These are phyloP conservation scores for Beverwykella pulmonaria DNA, from an alignment of 495 filamentous ascomycete species.

Conservation along the genomic window DNA sequence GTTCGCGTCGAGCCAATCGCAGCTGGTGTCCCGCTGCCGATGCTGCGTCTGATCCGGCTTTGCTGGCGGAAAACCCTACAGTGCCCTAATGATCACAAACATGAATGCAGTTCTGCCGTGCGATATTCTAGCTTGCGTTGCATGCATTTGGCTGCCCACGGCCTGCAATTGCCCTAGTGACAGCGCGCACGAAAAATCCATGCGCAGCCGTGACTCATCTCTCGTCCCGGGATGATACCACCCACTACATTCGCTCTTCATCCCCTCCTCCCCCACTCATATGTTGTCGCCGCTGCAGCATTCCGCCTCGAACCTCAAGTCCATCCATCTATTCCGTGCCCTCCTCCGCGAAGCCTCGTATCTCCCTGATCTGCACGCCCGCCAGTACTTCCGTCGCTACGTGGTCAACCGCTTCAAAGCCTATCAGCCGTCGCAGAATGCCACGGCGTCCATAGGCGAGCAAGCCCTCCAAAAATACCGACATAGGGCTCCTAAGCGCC, in stretches of 20 bases:
- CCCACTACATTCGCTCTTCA: not conserved
- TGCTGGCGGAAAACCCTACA: too few species aligned
- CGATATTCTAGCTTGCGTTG: too few species aligned
- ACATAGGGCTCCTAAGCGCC: constrained; percentile 1
- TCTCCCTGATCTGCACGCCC: constrained; percentile 73
- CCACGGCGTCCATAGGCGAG: not conserved
- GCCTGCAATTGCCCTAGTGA: too few species aligned
- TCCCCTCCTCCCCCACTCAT: not conserved
- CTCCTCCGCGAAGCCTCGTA: constrained; percentile 84
- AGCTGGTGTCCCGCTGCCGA: not conserved
- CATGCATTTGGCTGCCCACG: too few species aligned
- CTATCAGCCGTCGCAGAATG: constrained; percentile 43
- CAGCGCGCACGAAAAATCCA: too few species aligned
- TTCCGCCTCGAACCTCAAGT: constrained; percentile 9
- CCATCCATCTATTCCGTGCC: constrained; percentile 66
- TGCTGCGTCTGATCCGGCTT: too few species aligned
- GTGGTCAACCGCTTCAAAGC: constrained; percentile 61
- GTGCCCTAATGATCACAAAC: too few species aligned
- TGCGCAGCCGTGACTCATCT: too few species aligned
- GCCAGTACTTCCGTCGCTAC: constrained; percentile 59
- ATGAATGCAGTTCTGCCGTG: too few species aligned
- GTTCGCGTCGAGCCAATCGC: not conserved
- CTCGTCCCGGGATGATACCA: too few species aligned
- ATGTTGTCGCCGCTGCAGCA: constrained; percentile 19
- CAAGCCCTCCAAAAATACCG: not conserved